Evolutionary conservation across 169 alveolate species (phyloP), one percentile per base, ranked within the genome.

Genomic region (Perkinsus olseni): DNA sequence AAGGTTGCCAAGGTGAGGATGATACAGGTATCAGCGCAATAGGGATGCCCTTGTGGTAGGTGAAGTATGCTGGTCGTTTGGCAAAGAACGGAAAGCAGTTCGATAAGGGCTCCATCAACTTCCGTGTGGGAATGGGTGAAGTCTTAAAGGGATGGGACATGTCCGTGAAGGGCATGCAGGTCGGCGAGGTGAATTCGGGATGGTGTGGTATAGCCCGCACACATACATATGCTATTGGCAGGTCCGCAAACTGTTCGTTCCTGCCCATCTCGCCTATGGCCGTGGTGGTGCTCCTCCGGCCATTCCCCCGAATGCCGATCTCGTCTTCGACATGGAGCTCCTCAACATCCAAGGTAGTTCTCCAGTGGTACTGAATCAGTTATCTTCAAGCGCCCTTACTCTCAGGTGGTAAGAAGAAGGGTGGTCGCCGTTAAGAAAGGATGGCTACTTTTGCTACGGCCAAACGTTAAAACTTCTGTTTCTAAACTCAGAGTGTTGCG

Each of bases 261-360:
- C 92, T 39, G 92, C 92, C 38, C 92, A 91, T 34, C 74, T 91
- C 38, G 92, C 74, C 31, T 91, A 91, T 34, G 92, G 92, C 92
- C 36, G 74, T 34, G 74, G 92, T 31, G 92, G 92, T 6, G 51
- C 62, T 28, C 92, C 92, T 24, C 92, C 92, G 31, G 74, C 38
- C 37, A 91, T 91, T 48, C 92, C 92, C 37, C 20, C 38, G 92
- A 91, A 91, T 48, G 50, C 92, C 0, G 74, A 17, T 10, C 74
- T 91, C 48, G 37, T 91, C 51, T 91, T 91, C 92, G 92, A 91
- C 74, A 50, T 91, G 74, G 62, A 34, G 74, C 74, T 91, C 38
- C 38, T 21, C 37, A 20, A 39, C 38, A 91, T 91, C 62, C 37
- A 37, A n/a, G n/a, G n/a, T n/a, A n/a, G n/a, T n/a, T n/a, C n/a